Evolutionary conservation across 1,139 yeast genomes (phyloP).

Genomic region (Geotrichum macrosporum): DNA sequence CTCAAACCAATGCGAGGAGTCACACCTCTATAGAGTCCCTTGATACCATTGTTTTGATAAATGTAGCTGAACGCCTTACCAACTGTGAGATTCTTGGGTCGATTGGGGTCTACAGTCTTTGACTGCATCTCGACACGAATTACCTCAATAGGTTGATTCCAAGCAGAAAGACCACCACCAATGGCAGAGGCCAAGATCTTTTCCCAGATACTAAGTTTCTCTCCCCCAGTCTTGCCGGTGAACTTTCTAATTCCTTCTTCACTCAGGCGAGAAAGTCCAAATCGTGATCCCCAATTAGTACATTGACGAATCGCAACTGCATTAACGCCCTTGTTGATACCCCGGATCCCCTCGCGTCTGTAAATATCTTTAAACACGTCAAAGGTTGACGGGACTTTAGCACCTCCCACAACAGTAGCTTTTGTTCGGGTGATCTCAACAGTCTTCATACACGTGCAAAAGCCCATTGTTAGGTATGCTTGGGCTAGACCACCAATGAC

Average conservation of each 20-base stretch:
- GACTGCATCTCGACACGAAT: slow-evolving; percentile 98
- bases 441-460: slow-evolving; percentile 97
- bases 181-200: slow-evolving; percentile 81
- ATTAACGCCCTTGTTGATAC: slow-evolving; percentile 95
- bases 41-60: slow-evolving; percentile 73
- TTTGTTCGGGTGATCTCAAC: slow-evolving; percentile 87
- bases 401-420: slow-evolving; percentile 42
- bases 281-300: slow-evolving; percentile 99
- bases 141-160: slow-evolving; percentile 99
- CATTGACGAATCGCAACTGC: slow-evolving; percentile 98
- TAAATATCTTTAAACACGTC: slow-evolving; percentile 83
- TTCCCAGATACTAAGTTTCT: slow-evolving; percentile 61
- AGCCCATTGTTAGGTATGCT: slow-evolving; percentile 94
- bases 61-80: slow-evolving; percentile 76
- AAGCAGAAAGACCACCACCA: slow-evolving; percentile 96
- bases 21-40: slow-evolving; percentile 93
- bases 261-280: slow-evolving; percentile 86
- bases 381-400: slow-evolving; percentile 67
- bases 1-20: slow-evolving; percentile 96
- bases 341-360: slow-evolving; percentile 79
- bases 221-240: slow-evolving; percentile 58
- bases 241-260: slow-evolving; percentile 72
- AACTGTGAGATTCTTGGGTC: slow-evolving; percentile 88
- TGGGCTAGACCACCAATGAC: slow-evolving; percentile 93
- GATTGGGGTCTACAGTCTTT: slow-evolving; percentile 83